Evolutionary conservation across 2,329 filamentous ascomycete genomes (phyloP), one percentile per base, ranked within the genome.

Genomic region (Trichoderma sp.): DNA sequence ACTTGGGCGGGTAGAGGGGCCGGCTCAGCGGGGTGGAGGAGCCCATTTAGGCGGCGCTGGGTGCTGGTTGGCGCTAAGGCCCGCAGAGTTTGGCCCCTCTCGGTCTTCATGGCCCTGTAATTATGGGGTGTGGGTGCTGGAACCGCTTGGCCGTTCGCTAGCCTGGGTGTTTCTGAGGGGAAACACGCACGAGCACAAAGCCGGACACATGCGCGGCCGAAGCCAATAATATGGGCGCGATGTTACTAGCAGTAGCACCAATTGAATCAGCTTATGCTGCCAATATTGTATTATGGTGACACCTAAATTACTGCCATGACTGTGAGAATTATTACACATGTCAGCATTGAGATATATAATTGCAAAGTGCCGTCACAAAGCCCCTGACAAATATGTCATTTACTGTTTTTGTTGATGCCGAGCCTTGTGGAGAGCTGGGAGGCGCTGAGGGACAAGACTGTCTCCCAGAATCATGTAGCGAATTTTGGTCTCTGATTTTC

Each of bases 21-120:
- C 53, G 63, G 63, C 13, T 21, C 63, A 58, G 63, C 63, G 63
- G 63, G 63, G 63, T 66, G 63, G 37, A 66, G 40, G 53, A n/a
- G 63, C 29, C 37, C 13, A 29, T 57, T 58, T 66, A 19, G 55
- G 63, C 53, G 53, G 19, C 21, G 19, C 43, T 59, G 21, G 21
- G 13, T 59, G 35, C n/a, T 43, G 57, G 33, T 14, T 35, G 53
- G 63, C 63, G 63, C 53, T 59, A 66, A 58, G 14, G 35, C 31
- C 27, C 35, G 55, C n/a, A 52, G 33, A 64, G 61, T 55, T 64
- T 64, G 49, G 43, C 19, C 43, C 43, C n/a, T 11, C 27, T 64
- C 53, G 49, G 43, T 10, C 43, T n/a, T 49, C 29, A 16, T 35
- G 53, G 63, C 63, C 63, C 63, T 66, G 63, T 66, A 66, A 57